Base-by-base conservation (phyloP, 1,284 basidiomycete genomes). In the Rhodotorula sp. region DNA sequence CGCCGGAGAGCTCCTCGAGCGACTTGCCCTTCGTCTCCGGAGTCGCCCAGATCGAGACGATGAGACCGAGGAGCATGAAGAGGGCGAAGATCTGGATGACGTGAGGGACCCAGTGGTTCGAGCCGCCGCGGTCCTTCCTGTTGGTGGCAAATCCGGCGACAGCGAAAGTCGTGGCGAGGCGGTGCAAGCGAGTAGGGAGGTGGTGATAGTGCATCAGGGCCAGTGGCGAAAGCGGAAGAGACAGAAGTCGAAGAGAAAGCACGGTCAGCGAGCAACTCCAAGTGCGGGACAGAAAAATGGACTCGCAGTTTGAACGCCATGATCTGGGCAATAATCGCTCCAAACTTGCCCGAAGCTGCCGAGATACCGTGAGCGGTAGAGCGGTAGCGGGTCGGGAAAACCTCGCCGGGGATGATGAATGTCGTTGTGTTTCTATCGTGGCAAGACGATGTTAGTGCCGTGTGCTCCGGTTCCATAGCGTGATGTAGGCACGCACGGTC, bases 321-420 rank as follows among this genome's bases (percentile, higher is more conserved):
- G 74, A 92, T 87, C 81, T 92, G 90, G 5, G 90, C 88, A 60
- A 93, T 81, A 79, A 94, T 90, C 64, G 91, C 91, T 56, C 91
- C 92, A 62, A 92, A 84, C 81, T 93, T 93, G 52, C 70, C 70
- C 23, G 55, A 64, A 15, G 23, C 62, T 0, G 62, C 92, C 26
- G 88, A 89, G 79, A 94, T 92, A 81, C 91, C 91, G 81, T 93
- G 90, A 4, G 87, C 89, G 8, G 90, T 92, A 0, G 89, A 90
- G 62, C 91, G 86, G 82, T 92, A 92, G 21, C 73, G 67, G 4
- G 88, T 65, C 43, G 68, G 16, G 88, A 93, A 94, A 43, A 85
- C 86, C 81, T 94, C 91, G 67, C 90, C 90, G 14, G 92, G 92
- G 49, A 93, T 84, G 76, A 93, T 79, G 77, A 86, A 93, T 5